phyloP scores from a whole-genome alignment of 1,284 basidiomycete genomes.

The Sporisorium reilianum region DNA sequence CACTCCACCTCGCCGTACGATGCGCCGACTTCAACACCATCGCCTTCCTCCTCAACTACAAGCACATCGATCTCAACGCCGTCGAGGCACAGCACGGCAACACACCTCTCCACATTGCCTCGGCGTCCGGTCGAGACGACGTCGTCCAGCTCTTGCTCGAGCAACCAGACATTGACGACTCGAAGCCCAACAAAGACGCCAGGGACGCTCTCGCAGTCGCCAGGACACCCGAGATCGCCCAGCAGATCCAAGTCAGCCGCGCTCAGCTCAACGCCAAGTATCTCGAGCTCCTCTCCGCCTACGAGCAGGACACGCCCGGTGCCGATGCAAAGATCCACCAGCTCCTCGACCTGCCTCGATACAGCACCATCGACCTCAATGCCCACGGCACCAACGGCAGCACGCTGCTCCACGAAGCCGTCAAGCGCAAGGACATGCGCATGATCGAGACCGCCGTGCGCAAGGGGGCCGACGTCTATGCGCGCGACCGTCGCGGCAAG shows the following conservation, averaged over 20 bases:
- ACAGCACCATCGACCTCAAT: constrained; percentile 61
- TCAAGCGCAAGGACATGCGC: constrained; percentile 81
- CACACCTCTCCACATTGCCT: constrained; percentile 88
- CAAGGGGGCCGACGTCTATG: constrained; percentile 90
- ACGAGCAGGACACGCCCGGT: constrained; percentile 65
- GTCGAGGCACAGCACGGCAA: constrained; percentile 73
- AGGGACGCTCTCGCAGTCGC: constrained; percentile 81
- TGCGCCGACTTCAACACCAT: constrained; percentile 76
- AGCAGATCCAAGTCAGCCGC: constrained; percentile 82
- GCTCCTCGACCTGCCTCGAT: constrained; percentile 52
- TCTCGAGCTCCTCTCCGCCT: constrained; percentile 75
- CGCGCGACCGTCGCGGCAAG: constrained; percentile 82
- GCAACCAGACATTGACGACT: constrained; percentile 83
- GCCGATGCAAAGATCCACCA: constrained; percentile 73
- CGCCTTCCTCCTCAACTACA: constrained; percentile 78
- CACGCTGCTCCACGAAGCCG: constrained; percentile 88
- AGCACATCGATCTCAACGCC: constrained; percentile 72
- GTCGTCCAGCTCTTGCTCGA: constrained; percentile 72
- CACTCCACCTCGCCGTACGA: constrained; percentile 86
- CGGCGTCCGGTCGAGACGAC: constrained; percentile 82
- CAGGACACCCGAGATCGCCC: constrained; percentile 75
- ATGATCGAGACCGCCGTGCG: constrained; percentile 86
- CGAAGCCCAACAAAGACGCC: constrained; percentile 78
- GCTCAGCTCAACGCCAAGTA: constrained; percentile 82
- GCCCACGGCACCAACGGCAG: constrained; percentile 65